Conservation (phyloP, 2,329 filamentous ascomycete species). For the Macrophomina phaseolina region DNA sequence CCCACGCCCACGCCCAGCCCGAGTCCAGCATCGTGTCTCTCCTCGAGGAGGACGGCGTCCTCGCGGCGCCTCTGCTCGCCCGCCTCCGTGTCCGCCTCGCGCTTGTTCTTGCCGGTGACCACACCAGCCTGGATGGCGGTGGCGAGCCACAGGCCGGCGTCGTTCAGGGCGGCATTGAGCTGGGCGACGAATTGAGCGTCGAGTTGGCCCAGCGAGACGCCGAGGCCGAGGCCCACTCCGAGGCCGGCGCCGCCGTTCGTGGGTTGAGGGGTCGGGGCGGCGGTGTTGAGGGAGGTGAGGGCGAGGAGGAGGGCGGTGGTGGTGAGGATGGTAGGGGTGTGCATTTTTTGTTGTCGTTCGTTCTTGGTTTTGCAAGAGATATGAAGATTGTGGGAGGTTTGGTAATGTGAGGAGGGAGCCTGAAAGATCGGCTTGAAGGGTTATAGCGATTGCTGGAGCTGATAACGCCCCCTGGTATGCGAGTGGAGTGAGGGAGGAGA, state of each 20-base stretch:
- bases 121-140: neutral
- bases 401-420: neutral
- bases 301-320: neutral
- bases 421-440: neutral
- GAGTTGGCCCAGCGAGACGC: neutral
- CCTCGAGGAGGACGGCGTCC: no score
- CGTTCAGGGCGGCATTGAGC: neutral
- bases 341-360: neutral
- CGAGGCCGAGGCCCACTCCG: neutral
- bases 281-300: neutral
- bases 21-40: no score
- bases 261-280: neutral
- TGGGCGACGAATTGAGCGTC: neutral
- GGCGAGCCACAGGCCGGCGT: neutral
- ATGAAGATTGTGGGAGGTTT: neutral
- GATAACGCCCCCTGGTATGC: neutral
- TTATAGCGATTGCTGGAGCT: neutral
- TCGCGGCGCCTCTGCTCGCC: no score
- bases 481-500: neutral
- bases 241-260: neutral
- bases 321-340: neutral
- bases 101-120: neutral
- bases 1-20: no score
- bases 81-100: neutral
- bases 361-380: neutral